Base-by-base conservation (phyloP, 2,329 filamentous ascomycete genomes). In the Ceratocystis colombiana region DNA sequence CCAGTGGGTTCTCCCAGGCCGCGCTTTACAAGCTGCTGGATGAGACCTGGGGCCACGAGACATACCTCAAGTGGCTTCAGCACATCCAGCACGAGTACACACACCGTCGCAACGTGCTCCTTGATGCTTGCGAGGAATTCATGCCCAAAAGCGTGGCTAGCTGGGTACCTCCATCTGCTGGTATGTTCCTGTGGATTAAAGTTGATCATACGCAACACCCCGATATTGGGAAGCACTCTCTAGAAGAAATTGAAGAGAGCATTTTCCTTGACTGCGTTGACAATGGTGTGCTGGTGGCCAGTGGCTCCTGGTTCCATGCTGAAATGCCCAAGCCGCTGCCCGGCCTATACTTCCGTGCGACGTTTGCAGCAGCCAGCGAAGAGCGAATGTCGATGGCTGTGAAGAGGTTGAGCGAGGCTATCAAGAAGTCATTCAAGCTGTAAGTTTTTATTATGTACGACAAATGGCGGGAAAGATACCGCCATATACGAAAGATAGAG, bases 181-280 rank as follows among this genome's bases (percentile, higher is more conserved):
- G 93, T 73, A 99, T 99, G 94, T 99, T 99, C 82, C 81, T 89
- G 73, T 94, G 90, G 90, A 77, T 94, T 67, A 79, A 82, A 64
- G 77, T 94, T 20, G 82, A 90, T 71, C 83, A 84, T 71, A 79
- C 77, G 22, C 80, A 82, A 68, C 89, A 93, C 71, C 89, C 89
- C 0, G 76, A 82, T 12, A 80, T 80, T 45, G 73, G 74, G 1
- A 76, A 72, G 15, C 82, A 81, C 69, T 77, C 75, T 62, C 78
- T 90, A 61, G 74, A 83, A 28, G 84, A 84, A 45, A 80, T 99
- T 53, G 94, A 99, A 75, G 87, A 96, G 71, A 85, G 89, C 66
- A 90, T 99, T 57, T 97, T 96, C 79, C 76, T 88, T 71, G 80
- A 82, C 0, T 86, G 86, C 69, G 87, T 96, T 66, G 82, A 86